phyloP scores from a whole-genome alignment of 139 green algal species.

The Volvox reticuliferus region DNA sequence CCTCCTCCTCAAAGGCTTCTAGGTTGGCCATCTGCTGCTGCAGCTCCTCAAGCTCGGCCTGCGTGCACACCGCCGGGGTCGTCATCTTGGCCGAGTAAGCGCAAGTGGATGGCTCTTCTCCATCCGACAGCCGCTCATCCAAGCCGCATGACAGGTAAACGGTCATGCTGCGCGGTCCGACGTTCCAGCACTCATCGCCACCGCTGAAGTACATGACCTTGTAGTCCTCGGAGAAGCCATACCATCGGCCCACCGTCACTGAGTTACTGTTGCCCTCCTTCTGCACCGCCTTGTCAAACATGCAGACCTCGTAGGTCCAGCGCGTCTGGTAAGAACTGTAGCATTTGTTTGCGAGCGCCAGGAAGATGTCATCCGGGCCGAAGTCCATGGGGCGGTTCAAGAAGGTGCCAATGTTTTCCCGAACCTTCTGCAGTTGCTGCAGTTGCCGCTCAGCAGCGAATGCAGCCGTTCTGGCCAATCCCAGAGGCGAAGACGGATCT shows the following conservation, averaged over 20 bases:
- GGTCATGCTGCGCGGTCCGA: conserved; percentile 72
- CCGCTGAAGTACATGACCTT: conserved; percentile 61
- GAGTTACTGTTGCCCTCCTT: conserved; percentile 66
- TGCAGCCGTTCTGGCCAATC: neutral
- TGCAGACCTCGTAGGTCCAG: conserved; percentile 69
- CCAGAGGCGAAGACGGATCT: conserved; percentile 19
- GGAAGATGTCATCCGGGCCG: conserved; percentile 50
- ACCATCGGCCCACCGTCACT: conserved; percentile 77
- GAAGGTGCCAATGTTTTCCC: conserved; percentile 44
- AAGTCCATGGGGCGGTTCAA: conserved; percentile 33
- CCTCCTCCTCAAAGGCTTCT: conserved; percentile 46
- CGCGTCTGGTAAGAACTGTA: conserved; percentile 35
- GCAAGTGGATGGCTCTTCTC: conserved; percentile 85
- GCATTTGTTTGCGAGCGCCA: conserved; percentile 40
- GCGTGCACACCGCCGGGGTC: conserved; percentile 79
- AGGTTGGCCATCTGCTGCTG: conserved; percentile 43
- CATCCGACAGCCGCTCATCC: conserved; percentile 67
- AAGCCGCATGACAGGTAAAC: conserved; percentile 77
- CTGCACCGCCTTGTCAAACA: conserved; percentile 79
- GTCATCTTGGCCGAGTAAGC: conserved; percentile 77
- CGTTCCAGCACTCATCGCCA: conserved; percentile 83
- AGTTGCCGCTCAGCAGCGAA: neutral
- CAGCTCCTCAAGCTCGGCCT: conserved; percentile 42
- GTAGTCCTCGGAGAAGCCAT: conserved; percentile 67
- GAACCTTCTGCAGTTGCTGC: conserved; percentile 11